Evolutionary conservation across 2,329 filamentous ascomycete genomes (phyloP).

Genomic region (Scortechinia acanthostroma): DNA sequence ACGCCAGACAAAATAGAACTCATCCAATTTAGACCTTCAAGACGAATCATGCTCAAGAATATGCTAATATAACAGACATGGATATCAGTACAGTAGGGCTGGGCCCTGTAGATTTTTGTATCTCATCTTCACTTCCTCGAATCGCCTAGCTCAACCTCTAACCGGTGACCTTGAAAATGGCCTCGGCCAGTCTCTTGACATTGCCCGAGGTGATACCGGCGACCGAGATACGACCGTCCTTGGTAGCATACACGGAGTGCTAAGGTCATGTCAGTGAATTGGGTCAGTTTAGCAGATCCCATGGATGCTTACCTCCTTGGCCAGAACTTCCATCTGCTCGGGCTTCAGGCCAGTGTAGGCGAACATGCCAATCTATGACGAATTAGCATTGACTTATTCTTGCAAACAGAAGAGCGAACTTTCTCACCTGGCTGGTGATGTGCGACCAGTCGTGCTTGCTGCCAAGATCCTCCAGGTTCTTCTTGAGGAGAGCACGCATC

Average conservation of each 20-base stretch:
- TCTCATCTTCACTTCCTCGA: too few relatives aligned
- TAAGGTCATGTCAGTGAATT: neutral
- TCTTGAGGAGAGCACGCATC: constrained; percentile 67
- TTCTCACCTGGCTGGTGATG: constrained; percentile 55
- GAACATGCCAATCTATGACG: constrained; percentile 64
- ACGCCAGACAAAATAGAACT: too few relatives aligned
- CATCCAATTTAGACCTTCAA: too few relatives aligned
- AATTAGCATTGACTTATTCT: neutral
- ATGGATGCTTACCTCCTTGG: constrained; percentile 40
- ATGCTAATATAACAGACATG: neutral
- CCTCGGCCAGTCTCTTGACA: constrained; percentile 48
- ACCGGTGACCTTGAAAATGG: constrained; percentile 51
- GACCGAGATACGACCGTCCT: constrained; percentile 56
- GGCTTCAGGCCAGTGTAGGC: constrained; percentile 68
- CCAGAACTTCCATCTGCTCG: constrained; percentile 67
- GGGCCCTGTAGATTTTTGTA: too few relatives aligned
- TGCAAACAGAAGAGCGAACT: neutral
- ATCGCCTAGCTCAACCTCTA: too few relatives aligned
- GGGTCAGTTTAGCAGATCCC: neutral
- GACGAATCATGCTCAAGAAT: neutral
- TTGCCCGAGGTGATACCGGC: constrained; percentile 52
- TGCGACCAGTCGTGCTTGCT: constrained; percentile 75
- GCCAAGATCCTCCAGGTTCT: constrained; percentile 66
- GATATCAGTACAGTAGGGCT: constrained; percentile 1
- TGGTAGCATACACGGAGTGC: constrained; percentile 71